A percentile compares a stretch with the other conserved stretches of the same genome.
Evolutionary conservation across 2,329 filamentous ascomycete species (phyloP).

Genomic region (Xylaria hypoxylon): DNA sequence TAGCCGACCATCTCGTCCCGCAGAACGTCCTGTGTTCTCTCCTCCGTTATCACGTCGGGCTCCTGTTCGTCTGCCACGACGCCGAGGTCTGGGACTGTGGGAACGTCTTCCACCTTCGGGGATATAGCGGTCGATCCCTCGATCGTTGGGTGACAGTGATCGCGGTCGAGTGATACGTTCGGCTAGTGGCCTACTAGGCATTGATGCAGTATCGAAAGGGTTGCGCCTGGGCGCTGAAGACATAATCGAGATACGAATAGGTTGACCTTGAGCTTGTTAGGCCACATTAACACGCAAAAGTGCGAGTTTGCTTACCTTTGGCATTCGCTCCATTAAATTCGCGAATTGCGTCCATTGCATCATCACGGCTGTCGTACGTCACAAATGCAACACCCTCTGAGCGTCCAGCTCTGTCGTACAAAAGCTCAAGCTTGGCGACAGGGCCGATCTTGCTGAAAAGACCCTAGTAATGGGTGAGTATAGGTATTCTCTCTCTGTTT

Average conservation of each 20-base stretch:
- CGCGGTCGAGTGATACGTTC: slow-evolving; percentile 76
- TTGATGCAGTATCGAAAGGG: slow-evolving; percentile 66
- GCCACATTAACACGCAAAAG: neutral
- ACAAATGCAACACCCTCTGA: slow-evolving; percentile 88
- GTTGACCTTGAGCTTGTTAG: slow-evolving; percentile 68
- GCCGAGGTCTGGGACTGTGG: slow-evolving; percentile 69
- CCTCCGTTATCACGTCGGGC: slow-evolving; percentile 58
- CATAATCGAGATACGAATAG: slow-evolving; percentile 79
- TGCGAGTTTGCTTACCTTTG: slow-evolving; percentile 67
- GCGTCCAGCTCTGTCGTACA: slow-evolving; percentile 89
- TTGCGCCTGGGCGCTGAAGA: slow-evolving; percentile 65
- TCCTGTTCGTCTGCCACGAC: slow-evolving; percentile 60
- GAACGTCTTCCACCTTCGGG: slow-evolving; percentile 70
- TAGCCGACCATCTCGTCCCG: slow-evolving; percentile 67
- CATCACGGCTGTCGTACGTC: slow-evolving; percentile 76
- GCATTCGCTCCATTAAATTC: slow-evolving; percentile 93
- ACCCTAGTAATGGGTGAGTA: slow-evolving; percentile 65
- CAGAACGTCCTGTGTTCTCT: slow-evolving; percentile 53
- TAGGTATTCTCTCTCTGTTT: neutral
- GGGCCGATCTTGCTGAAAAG: slow-evolving; percentile 84
- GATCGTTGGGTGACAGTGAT: slow-evolving; percentile 70
- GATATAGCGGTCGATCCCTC: slow-evolving; percentile 82
- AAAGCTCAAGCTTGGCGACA: slow-evolving; percentile 74
- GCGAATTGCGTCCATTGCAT: slow-evolving; percentile 79
- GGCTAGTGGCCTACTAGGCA: slow-evolving; percentile 67